These are phyloP conservation scores for Tubosaeta sp. DNA, from an alignment of 768 basidiomycete species.

Conservation along the genomic window DNA sequence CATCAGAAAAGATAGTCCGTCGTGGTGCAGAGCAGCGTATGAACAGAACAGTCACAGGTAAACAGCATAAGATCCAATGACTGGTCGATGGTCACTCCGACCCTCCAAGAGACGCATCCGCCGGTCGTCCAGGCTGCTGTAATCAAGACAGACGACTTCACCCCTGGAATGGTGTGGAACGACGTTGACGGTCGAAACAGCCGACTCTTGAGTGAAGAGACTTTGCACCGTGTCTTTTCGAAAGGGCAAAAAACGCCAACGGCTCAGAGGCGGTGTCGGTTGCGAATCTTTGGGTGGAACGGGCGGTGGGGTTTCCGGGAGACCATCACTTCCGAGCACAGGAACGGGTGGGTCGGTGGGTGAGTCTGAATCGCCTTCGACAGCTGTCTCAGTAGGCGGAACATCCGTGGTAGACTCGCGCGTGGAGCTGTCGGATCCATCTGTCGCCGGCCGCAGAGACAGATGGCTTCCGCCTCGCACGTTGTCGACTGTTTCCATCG, in stretches of 20 bases:
- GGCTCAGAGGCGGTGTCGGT: constrained; percentile 26
- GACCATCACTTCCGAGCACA: constrained; percentile 9
- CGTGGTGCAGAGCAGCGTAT: constrained; percentile 3
- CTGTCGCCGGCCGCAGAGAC: constrained; percentile 10
- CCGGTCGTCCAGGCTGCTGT: constrained; percentile 70
- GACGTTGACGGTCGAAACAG: constrained; percentile 15
- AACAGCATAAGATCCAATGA: constrained; percentile 73
- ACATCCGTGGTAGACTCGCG: constrained; percentile 14
- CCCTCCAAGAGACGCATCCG: constrained; percentile 75
- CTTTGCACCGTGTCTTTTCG: constrained; percentile 36
- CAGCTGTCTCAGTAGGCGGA: constrained; percentile 3
- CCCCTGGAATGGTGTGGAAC: constrained; percentile 46
- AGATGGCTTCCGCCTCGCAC: background rate
- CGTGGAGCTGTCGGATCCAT: constrained; percentile 10
- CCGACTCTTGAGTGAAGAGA: constrained; percentile 22
- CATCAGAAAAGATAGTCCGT: constrained; percentile 1
- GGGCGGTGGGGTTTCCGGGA: constrained; percentile 25
- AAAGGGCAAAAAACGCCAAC: constrained; percentile 53
- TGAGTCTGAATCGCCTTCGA: constrained; percentile 8
- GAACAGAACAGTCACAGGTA: constrained; percentile 43
- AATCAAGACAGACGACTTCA: constrained; percentile 68
- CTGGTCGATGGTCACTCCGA: constrained; percentile 79
- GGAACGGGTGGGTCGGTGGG: constrained; percentile 12
- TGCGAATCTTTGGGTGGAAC: constrained; percentile 26
- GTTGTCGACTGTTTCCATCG: constrained; percentile 26